Base-by-base conservation (phyloP, 345 rosid genomes). In the Pistacia integerrima region DNA sequence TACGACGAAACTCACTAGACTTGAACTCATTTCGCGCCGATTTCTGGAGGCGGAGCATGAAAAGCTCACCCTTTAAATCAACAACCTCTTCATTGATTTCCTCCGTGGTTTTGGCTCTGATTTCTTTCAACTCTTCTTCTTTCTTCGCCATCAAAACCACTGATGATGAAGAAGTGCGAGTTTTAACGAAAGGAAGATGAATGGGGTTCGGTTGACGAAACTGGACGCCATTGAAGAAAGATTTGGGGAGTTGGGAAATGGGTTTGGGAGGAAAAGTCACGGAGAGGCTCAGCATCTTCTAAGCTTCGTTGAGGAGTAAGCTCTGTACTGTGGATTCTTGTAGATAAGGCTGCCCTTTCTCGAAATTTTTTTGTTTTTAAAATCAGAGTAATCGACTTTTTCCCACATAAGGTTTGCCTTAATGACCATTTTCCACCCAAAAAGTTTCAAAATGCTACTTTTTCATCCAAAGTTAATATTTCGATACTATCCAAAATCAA, bases 61-160 rank as follows among this genome's bases (percentile, higher is more conserved):
- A 87, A 56, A 93, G 93, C 83, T 95, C 99, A n/a, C 98, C 98
- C 77, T 95, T 95, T 67, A 95, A 85, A 55, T 93, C 97, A 35
- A 93, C 77, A 11, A 93, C 94, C 80, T 95, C 93, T 69, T 95
- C 94, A 74, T 91, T 89, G 73, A 95, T 90, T 76, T 93, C 85
- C 59, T 92, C 94, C 16, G 92, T 89, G 48, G 92, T 85, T 79
- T 85, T 88, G 61, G 83, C 80, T 74, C 94, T 87, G 28, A 93
- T 95, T 71, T 89, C 94, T 81, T 90, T 91, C 87, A 93, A 0
- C 74, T 93, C 94, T 76, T 90, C 93, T 41, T 83, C 92, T 80
- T 88, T 87, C 86, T 93, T 92, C 2, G 97, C 92, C 99, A 95
- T 95, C 92, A 74, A 84, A 60, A 92, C 91, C 71, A 82, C 91